Base-by-base conservation (phyloP, 108 stramenopile species). In the Nannochloropsis salina region DNA sequence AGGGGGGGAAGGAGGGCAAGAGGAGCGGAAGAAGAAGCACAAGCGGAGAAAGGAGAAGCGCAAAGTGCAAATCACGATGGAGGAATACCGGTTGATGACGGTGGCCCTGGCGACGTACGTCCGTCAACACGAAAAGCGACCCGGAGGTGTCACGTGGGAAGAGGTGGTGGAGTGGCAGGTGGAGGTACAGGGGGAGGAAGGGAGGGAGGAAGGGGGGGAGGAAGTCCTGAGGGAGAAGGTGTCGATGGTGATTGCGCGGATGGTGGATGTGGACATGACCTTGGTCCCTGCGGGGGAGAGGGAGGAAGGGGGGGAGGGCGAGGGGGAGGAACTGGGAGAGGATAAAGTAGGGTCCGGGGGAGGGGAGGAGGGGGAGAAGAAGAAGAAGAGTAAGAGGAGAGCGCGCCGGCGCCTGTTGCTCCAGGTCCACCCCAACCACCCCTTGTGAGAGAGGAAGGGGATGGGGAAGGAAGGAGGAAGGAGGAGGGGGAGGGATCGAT, bases 31-130 rank as follows among this genome's bases (percentile, higher is more conserved):
- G 84, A 83, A 18, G 18, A 80, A 8, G 85, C 45, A 83, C 47
- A 92, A 92, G 86, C 42, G 81, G 43, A 92, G 93, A 51, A 86
- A 84, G 79, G 86, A 90, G 83, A 97, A 96, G 92, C 94, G 95
- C 81, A 96, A 95, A 89, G 94, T 94, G 42, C 95, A 96, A 87
- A 96, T 96, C 81, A 93, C 96, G 18, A 97, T 96, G 89, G 96
- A 97, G 88, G 91, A 97, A 88, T 98, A 97, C 87, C 94, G 95
- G 91, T 86, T 94, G 44, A 96, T 98, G 40, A 94, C 97, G 10
- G 93, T 93, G 82, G 95, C 95, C 22, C 91, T 97, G 87, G 94
- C 95, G 83, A 92, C 93, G 43, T 95, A 96, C 86, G 87, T 98
- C 80, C 92, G 96, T 44, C 91, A 93, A 22, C 84, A 93, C 83